Percentiles rank a stretch among this genome's conserved stretches.
phyloP scores from a whole-genome alignment of 352 stramenopile genomes.

The Pythium catenulatum region DNA sequence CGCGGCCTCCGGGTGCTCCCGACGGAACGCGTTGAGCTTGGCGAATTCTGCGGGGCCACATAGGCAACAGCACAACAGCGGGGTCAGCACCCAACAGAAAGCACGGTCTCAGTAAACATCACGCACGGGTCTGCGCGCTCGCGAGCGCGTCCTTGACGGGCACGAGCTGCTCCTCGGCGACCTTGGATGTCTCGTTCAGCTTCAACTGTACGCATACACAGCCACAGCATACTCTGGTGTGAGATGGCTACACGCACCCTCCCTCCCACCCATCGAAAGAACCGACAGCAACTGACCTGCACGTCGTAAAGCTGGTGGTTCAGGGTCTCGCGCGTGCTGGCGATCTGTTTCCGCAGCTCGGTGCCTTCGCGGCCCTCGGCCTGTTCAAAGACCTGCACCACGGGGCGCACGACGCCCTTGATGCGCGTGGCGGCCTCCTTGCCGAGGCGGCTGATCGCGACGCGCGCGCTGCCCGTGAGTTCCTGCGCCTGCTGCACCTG shows the following conservation, averaged over 20 bases:
- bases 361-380: slow-evolving; percentile 81
- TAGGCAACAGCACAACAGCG: neutral
- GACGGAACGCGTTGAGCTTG: slow-evolving; percentile 87
- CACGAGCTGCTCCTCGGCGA: slow-evolving; percentile 76
- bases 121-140: slow-evolving; percentile 75
- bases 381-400: slow-evolving; percentile 82
- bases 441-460: slow-evolving; percentile 67
- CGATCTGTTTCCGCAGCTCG: slow-evolving; percentile 79
- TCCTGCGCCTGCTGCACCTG: slow-evolving; percentile 79
- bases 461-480: slow-evolving; percentile 77
- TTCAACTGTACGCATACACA: slow-evolving; percentile 53
- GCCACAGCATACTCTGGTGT: neutral
- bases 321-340: slow-evolving; percentile 67
- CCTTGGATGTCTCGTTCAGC: slow-evolving; percentile 77
- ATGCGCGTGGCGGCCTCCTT: slow-evolving; percentile 69
- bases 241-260: neutral
- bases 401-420: slow-evolving; percentile 68
- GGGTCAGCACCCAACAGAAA: neutral
- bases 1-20: slow-evolving; percentile 81
- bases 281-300: slow-evolving; percentile 67
- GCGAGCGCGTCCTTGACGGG: slow-evolving; percentile 75
- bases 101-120: neutral
- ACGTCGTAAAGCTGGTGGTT: slow-evolving; percentile 82
- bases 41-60: slow-evolving; percentile 69
- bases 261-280: neutral